Conservation (phyloP, 2,329 filamentous ascomycete species). For the Fusarium caatingaense region DNA sequence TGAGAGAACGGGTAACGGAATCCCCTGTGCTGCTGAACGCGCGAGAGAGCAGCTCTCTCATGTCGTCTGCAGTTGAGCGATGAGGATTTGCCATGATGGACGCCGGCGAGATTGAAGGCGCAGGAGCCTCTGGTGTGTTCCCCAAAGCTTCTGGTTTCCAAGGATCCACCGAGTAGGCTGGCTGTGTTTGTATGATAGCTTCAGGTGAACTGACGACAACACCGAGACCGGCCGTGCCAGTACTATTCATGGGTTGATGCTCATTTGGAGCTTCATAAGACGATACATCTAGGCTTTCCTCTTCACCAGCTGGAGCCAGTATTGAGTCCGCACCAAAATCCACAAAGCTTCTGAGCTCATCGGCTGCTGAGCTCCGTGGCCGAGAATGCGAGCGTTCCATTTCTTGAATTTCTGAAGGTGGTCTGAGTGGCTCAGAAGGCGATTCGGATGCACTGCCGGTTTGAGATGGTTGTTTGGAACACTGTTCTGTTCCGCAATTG, state of each 20-base stretch:
- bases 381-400: constrained; percentile 36
- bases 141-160: constrained; percentile 44
- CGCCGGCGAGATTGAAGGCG: constrained; percentile 45
- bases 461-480: neutral
- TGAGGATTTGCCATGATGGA: constrained; percentile 43
- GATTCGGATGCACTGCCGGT: neutral
- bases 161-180: constrained; percentile 36
- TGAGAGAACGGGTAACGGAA: constrained; percentile 34
- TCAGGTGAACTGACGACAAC: constrained; percentile 33
- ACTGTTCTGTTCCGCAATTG: neutral
- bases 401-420: neutral
- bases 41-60: constrained; percentile 37
- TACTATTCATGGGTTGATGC: neutral
- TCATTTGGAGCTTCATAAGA: constrained; percentile 11
- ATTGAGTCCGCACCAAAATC: constrained; percentile 38
- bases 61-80: constrained; percentile 35
- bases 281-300: constrained; percentile 8
- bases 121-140: constrained; percentile 32
- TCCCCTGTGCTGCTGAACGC: constrained; percentile 33
- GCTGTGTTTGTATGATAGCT: constrained; percentile 29
- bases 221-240: constrained; percentile 6
- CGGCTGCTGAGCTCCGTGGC: constrained; percentile 34
- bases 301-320: constrained; percentile 23
- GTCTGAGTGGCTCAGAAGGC: neutral
- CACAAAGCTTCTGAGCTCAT: constrained; percentile 42